Evolutionary conservation across 2,329 filamentous ascomycete genomes (phyloP).

Genomic region (Diaporthe caulivora): DNA sequence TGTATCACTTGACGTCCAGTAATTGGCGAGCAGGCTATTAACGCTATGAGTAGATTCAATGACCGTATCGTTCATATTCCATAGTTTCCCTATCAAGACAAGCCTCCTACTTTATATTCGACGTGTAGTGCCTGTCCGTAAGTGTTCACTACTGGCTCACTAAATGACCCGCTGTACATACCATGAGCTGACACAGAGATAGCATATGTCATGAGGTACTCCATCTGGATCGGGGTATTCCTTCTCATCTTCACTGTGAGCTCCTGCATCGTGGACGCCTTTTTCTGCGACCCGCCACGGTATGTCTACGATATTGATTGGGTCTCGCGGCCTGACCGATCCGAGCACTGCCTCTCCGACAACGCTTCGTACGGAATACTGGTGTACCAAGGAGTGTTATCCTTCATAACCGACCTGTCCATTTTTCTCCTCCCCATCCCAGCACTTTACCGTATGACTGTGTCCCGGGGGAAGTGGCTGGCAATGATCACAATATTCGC

Average conservation of each 20-base stretch:
- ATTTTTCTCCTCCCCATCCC: conserved; percentile 6
- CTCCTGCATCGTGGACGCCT: conserved; percentile 2
- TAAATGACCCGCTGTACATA: too few relatives aligned
- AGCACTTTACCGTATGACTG: neutral
- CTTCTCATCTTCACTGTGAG: neutral
- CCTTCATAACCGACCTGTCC: neutral
- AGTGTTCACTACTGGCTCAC: neutral
- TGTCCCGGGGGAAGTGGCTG: neutral
- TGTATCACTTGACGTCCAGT: neutral
- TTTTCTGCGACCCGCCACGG: conserved; percentile 17
- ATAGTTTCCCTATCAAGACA: neutral
- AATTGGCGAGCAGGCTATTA: neutral
- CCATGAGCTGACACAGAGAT: neutral
- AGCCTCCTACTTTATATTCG: neutral
- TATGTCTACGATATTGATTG: neutral
- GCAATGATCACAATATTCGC: neutral
- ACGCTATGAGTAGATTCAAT: neutral
- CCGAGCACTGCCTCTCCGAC: conserved; percentile 6
- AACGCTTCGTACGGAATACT: neutral
- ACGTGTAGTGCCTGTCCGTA: conserved; percentile 1
- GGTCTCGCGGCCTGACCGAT: neutral
- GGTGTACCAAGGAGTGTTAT: neutral
- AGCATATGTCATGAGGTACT: neutral
- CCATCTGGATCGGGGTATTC: neutral
- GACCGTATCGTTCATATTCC: neutral